Conservation (phyloP, 2,329 filamentous ascomycete genomes). For the Zymoseptoria crescenta region DNA sequence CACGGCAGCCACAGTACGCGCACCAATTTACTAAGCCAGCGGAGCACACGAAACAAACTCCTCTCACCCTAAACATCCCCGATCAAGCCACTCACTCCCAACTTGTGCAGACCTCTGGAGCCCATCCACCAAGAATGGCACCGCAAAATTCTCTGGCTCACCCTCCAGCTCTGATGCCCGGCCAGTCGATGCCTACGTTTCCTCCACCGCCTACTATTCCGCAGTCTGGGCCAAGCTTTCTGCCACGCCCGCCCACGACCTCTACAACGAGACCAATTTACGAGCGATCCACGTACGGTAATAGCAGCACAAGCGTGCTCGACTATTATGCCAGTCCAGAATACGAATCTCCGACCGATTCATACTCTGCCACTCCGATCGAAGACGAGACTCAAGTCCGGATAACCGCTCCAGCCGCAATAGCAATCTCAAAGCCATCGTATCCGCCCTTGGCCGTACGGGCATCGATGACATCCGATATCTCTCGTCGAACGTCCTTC, state of each 20-base stretch:
- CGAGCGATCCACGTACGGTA: constrained; percentile 4
- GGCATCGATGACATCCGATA: constrained; percentile 17
- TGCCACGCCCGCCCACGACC: constrained; percentile 3
- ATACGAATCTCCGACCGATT: constrained; percentile 19
- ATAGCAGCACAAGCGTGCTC: constrained; percentile 16
- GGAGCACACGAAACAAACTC: constrained; percentile 11
- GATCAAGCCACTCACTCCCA: constrained; percentile 4
- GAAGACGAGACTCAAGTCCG: constrained; percentile 19
- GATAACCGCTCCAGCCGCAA: constrained; percentile 14
- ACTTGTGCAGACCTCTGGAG: background rate
- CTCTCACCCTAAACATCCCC: constrained; percentile 21
- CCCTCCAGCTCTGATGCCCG: background rate
- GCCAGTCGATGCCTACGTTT: background rate
- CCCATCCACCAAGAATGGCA: background rate
- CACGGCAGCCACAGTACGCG: constrained; percentile 8
- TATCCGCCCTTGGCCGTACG: constrained; percentile 19
- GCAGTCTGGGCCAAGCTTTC: background rate
- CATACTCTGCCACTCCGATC: constrained; percentile 16
- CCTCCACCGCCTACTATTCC: background rate
- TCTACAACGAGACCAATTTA: constrained; percentile 1
- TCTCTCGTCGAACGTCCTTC: constrained; percentile 37
- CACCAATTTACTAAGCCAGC: constrained; percentile 12
- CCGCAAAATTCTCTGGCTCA: background rate
- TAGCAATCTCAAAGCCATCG: constrained; percentile 18
- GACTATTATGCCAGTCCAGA: constrained; percentile 28